Conservation (phyloP, 441 rosid genomes). For the Corymbia citriodora region DNA sequence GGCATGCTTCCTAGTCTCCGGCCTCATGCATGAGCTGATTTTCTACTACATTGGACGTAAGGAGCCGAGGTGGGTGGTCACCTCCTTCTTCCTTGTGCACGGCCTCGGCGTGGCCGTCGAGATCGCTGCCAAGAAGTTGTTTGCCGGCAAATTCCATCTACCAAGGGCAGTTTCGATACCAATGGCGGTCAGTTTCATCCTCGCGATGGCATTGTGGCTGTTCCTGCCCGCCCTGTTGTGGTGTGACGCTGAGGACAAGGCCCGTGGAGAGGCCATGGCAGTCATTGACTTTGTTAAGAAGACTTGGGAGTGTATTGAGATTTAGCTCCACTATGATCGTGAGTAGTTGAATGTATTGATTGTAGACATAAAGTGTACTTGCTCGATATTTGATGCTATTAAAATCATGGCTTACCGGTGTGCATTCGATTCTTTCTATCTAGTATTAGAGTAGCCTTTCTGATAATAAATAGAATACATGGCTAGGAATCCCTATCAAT, state of each 20-base stretch:
- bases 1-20: constrained; percentile 15
- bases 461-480: no score
- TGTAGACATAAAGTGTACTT: background rate
- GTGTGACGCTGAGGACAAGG: background rate
- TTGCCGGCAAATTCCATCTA: background rate
- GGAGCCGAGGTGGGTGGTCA: constrained; percentile 28
- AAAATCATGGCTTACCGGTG: background rate
- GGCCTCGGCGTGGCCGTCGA: constrained; percentile 18
- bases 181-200: background rate
- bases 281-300: background rate
- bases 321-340: background rate
- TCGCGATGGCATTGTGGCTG: background rate
- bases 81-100: constrained; percentile 23
- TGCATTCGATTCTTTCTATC: background rate
- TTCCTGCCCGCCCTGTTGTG: background rate
- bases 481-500: no score
- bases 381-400: background rate
- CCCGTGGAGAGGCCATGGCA: background rate
- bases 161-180: background rate
- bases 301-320: background rate
- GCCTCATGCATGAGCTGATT: constrained; percentile 28
- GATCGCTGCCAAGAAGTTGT: background rate
- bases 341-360: background rate
- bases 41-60: constrained; percentile 22
- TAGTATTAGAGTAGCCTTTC: background rate